phyloP scores from a whole-genome alignment of 257 asterid species.

The Solanum corneliomulleri region DNA sequence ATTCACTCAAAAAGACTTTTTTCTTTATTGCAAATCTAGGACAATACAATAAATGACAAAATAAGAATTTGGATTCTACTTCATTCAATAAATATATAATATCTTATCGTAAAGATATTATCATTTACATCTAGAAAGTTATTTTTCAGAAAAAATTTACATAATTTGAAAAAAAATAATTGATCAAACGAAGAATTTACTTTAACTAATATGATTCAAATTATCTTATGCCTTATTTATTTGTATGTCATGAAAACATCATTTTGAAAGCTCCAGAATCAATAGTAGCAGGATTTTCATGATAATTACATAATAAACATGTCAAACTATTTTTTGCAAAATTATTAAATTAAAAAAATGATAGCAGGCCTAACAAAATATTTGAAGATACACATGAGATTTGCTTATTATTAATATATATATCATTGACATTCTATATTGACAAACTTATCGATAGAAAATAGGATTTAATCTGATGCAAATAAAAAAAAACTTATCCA shows the following conservation, averaged over 20 bases:
- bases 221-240: neutral
- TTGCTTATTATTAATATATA: neutral
- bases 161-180: no score
- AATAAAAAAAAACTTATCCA: neutral
- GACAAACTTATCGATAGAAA: neutral
- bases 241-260: neutral
- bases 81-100: neutral
- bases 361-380: neutral
- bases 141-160: no score
- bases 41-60: neutral
- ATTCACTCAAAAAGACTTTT: neutral
- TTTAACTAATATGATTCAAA: no score
- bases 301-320: neutral
- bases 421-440: neutral
- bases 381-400: neutral
- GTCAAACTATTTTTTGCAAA: neutral
- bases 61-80: neutral
- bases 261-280: neutral
- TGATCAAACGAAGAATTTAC: no score
- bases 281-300: neutral
- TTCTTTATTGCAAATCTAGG: neutral
- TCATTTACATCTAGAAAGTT: no score
- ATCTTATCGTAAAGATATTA: no score
- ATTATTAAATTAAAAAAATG: neutral
- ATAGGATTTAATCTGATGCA: neutral